phyloP scores from a whole-genome alignment of 495 filamentous ascomycete species.

The Saxispiralis lemnorum region DNA sequence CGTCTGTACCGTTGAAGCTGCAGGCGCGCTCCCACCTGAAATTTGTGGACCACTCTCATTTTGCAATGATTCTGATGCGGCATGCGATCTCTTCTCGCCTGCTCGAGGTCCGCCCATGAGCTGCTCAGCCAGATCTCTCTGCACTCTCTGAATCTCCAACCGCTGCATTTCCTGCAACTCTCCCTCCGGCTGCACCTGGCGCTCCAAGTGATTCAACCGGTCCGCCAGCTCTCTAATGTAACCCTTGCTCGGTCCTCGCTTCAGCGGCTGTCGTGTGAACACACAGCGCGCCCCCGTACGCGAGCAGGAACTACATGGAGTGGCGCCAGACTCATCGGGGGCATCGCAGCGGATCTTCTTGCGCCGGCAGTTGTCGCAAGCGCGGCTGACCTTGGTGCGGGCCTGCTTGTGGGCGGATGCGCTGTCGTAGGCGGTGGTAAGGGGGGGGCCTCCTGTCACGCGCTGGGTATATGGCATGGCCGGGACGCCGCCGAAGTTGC shows the following conservation, averaged over 20 bases:
- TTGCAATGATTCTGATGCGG: slow-evolving; percentile 6
- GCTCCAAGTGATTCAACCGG: slow-evolving; percentile 67
- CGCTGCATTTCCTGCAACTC: slow-evolving; percentile 1
- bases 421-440: no score
- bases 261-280: slow-evolving; percentile 86
- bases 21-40: background rate
- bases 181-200: slow-evolving; percentile 18
- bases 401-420: background rate
- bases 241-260: slow-evolving; percentile 91
- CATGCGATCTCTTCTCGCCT: slow-evolving; percentile 12
- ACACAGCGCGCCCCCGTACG: slow-evolving; percentile 61
- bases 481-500: background rate
- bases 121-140: slow-evolving; percentile 6
- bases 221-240: slow-evolving; percentile 96
- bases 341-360: slow-evolving; percentile 97
- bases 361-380: slow-evolving; percentile 85
- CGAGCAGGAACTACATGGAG: slow-evolving; percentile 73
- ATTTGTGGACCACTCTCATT: background rate
- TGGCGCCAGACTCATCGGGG: slow-evolving; percentile 55
- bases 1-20: slow-evolving; percentile 1
- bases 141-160: slow-evolving; percentile 9
- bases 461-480: background rate
- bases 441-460: no score
- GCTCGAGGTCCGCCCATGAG: background rate
- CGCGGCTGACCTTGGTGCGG: slow-evolving; percentile 77